Evolutionary conservation across 2,329 filamentous ascomycete species (phyloP).

Genomic region (Aureobasidium sp.): DNA sequence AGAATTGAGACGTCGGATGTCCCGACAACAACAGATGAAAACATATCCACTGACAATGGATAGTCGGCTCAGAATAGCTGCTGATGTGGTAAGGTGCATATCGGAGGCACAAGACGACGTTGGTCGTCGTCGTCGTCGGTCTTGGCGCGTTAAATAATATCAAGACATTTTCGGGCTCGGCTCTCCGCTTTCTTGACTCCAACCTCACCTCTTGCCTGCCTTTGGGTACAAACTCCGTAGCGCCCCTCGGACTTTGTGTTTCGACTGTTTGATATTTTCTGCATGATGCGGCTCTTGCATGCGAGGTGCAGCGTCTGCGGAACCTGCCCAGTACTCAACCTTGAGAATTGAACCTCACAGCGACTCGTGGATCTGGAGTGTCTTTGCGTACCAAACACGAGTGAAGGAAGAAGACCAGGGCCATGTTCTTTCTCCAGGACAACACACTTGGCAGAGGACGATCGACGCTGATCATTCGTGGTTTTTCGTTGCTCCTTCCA

Average conservation of each 20-base stretch:
- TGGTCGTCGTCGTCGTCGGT: background rate
- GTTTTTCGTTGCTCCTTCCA: background rate
- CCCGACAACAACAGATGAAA: too few species aligned
- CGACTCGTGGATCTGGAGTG: background rate
- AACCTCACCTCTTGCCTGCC: constrained; percentile 13
- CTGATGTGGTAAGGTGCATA: background rate
- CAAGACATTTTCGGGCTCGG: constrained; percentile 13
- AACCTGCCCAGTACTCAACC: background rate
- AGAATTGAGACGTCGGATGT: too few species aligned
- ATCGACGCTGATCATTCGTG: background rate
- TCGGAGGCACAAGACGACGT: background rate
- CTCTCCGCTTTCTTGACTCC: constrained; percentile 1
- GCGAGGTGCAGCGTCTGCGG: background rate
- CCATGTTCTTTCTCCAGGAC: constrained; percentile 1
- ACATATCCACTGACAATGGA: background rate
- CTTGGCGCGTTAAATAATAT: constrained; percentile 13
- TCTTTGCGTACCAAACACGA: background rate
- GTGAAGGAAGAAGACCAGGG: background rate
- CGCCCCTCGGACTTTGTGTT: constrained; percentile 5
- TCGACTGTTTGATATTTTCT: background rate
- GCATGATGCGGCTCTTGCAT: constrained; percentile 15
- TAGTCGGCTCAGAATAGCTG: background rate
- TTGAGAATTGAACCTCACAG: background rate
- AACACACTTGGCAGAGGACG: constrained; percentile 1
- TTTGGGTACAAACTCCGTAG: constrained; percentile 13